Percentiles rank a stretch among this genome's conserved stretches.
Evolutionary conservation across 2,329 filamentous ascomycete species (phyloP).

Genomic region (Colletotrichum cuscutae): DNA sequence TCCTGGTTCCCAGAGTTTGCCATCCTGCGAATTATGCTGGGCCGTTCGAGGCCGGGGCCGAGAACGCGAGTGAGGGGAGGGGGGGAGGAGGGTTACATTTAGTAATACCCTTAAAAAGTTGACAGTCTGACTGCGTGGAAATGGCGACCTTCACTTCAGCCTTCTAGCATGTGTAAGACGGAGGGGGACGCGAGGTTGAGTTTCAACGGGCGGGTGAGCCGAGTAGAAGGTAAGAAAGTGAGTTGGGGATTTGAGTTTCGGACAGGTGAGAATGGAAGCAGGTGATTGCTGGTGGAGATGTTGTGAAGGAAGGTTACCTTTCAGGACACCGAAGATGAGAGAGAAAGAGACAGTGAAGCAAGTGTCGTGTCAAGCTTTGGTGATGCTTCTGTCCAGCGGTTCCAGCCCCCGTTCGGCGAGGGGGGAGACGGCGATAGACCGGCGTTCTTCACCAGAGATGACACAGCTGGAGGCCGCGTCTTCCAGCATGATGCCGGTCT

Average conservation of each 20-base stretch:
- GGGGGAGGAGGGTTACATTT: not conserved
- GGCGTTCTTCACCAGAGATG: not conserved
- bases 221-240: not conserved
- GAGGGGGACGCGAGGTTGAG: not conserved
- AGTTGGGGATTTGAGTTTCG: conserved; percentile 12
- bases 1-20: not conserved
- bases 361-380: conserved; percentile 15
- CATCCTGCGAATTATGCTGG: not conserved
- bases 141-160: not conserved
- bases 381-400: conserved; percentile 12
- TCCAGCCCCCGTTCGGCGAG: not conserved
- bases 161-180: not conserved
- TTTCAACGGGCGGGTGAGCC: not conserved
- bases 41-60: not conserved
- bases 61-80: not conserved
- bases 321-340: not conserved
- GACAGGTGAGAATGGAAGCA: not conserved
- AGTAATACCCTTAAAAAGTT: not conserved
- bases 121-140: not conserved
- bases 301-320: not conserved
- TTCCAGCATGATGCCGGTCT: not conserved
- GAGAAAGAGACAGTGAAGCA: not conserved
- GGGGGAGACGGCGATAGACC: not conserved
- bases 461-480: too few species aligned
- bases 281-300: not conserved